Percentiles rank a stretch among this genome's conserved stretches.
Evolutionary conservation across 2,329 filamentous ascomycete species (phyloP).

Genomic region (Colletotrichum somersetense): DNA sequence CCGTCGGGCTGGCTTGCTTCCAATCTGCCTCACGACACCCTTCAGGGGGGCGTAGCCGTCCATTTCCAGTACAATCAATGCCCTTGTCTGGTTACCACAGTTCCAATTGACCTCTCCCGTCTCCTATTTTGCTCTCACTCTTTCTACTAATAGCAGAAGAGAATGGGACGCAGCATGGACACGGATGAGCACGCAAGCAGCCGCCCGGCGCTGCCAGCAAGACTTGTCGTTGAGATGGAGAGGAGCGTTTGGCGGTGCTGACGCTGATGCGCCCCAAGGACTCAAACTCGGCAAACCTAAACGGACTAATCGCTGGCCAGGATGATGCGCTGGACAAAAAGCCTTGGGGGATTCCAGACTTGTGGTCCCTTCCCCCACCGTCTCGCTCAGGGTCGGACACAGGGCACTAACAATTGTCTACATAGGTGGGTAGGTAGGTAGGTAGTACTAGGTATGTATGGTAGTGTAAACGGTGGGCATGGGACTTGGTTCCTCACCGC

Average conservation of each 20-base stretch:
- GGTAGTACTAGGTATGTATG: too few species aligned
- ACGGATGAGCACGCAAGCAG: conserved; percentile 26
- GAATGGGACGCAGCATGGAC: conserved; percentile 24
- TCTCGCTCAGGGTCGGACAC: conserved; percentile 30
- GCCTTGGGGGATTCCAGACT: conserved; percentile 15
- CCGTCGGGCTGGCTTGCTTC: conserved; percentile 4
- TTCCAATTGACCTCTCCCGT: conserved; percentile 10
- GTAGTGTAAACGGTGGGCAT: background rate
- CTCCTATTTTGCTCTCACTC: background rate
- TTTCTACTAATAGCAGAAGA: conserved; percentile 17
- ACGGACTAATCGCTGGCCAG: background rate
- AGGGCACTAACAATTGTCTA: conserved; percentile 19
- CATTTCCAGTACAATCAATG: background rate
- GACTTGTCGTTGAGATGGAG: background rate
- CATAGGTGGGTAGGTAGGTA: background rate
- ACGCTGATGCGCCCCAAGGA: conserved; percentile 1
- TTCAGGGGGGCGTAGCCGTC: conserved; percentile 21
- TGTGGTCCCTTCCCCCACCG: conserved; percentile 16
- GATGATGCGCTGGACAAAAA: conserved; percentile 27
- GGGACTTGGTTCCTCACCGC: conserved; percentile 28
- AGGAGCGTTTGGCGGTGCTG: conserved; percentile 3
- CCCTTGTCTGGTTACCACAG: conserved; percentile 21
- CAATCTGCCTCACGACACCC: conserved; percentile 12
- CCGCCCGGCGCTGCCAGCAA: conserved; percentile 19
- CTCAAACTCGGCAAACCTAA: conserved; percentile 4